Base-by-base conservation (phyloP, 2,329 filamentous ascomycete genomes). In the Aspergillus sp. region DNA sequence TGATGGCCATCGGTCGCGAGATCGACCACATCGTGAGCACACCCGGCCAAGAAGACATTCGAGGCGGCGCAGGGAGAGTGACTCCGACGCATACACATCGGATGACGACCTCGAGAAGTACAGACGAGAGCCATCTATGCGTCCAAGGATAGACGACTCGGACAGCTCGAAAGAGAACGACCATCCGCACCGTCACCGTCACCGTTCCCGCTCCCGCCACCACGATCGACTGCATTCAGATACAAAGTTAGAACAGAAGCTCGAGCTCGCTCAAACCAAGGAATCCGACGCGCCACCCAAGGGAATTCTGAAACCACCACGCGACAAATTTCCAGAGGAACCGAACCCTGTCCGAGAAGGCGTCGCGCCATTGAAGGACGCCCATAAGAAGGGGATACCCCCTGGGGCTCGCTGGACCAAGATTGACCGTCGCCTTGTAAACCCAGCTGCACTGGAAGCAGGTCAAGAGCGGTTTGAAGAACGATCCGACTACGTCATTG, bases 381-480 rank as follows among this genome's bases (percentile, higher is more conserved):
- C 90, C 49, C 87, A 89, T 73, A 76, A 74, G 55, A 86, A 88
- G 61, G 88, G 90, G 40, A 90, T 91, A 33, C 90, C 90, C 0
- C 77, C 87, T 0, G 90, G 89, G 57, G 93, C 93, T 35, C 85
- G 91, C 55, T 97, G 93, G 93, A 97, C 93, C 47, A 96, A 95
- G 78, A 93, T 98, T 70, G 90, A 89, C 70, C 86, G 93, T 56
- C 87, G 89, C 64, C 83, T 96, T 55, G 93, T 98, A 67, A 97
- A 96, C 66, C 92, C 93, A 0, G 90, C 93, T 65, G 92, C 93
- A 0, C 78, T 98, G 47, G 89, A 90, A 57, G 84, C 90, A 60
- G 90, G 90, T n/a, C 90, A 95, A 67, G 93, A 97, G 77, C 84
- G 93, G 31, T 98, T 90, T 65, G 93, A 98, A 75, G 90, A 96